Percentiles rank a stretch among this genome's conserved stretches.
These are phyloP conservation scores for Xylariaceae sp. DNA, from an alignment of 2,329 filamentous ascomycete species.

Conservation along the genomic window DNA sequence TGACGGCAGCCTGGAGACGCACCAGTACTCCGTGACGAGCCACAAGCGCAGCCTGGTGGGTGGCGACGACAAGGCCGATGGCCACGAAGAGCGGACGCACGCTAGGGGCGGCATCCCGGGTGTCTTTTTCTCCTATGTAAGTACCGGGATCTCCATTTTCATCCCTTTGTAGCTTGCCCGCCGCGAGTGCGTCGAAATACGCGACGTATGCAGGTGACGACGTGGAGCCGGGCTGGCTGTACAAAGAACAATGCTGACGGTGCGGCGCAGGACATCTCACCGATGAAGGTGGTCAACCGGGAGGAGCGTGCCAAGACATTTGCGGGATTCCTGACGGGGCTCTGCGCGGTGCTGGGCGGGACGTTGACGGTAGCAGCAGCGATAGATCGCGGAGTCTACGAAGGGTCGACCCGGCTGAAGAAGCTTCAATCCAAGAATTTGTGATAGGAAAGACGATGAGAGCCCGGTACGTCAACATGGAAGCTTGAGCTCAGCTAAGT, in stretches of 20 bases:
- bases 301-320: slow-evolving; percentile 89
- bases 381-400: slow-evolving; percentile 85
- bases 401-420: slow-evolving; percentile 79
- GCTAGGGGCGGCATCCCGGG: slow-evolving; percentile 90
- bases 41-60: slow-evolving; percentile 87
- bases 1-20: slow-evolving; percentile 87
- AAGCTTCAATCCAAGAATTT: slow-evolving; percentile 73
- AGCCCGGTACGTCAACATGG: neutral
- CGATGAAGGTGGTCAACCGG: slow-evolving; percentile 99
- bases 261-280: slow-evolving; percentile 77
- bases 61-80: slow-evolving; percentile 80
- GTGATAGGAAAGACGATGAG: slow-evolving; percentile 28
- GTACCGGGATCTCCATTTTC: slow-evolving; percentile 33
- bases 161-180: too few relatives aligned
- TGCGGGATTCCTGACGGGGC: slow-evolving; percentile 85
- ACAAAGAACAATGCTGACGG: neutral
- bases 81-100: slow-evolving; percentile 89
- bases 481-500: too few relatives aligned
- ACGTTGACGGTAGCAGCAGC: slow-evolving; percentile 95
- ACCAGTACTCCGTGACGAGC: slow-evolving; percentile 97
- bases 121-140: slow-evolving; percentile 96
- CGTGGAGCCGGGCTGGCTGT: neutral
- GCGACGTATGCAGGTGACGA: neutral
- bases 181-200: too few relatives aligned
- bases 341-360: slow-evolving; percentile 92